Evolutionary conservation across 169 alveolate species (phyloP), one percentile per base, ranked within the genome.

Genomic region (Sarcocystis neurona): DNA sequence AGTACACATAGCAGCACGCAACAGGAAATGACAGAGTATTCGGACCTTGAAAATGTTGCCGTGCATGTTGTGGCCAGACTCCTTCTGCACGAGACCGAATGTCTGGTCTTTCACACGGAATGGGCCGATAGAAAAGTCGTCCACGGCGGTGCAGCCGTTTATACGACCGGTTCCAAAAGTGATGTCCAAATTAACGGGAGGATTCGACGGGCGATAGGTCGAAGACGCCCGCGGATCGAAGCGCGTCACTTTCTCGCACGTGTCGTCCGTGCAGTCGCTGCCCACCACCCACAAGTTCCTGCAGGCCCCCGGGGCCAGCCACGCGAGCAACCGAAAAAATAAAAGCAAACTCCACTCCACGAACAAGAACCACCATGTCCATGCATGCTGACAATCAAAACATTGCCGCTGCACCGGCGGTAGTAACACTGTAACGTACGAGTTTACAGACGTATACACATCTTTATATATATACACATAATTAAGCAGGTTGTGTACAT

Each of bases 91-190:
- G 8, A 96, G 91, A 2, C 97, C 98, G 86, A 96, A 90, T 2
- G 95, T 85, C 50, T 96, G 98, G 37, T 91, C 79, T 32, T 94
- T 94, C 48, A 95, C 93, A 46, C 84, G 58, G 53, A 94, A 94
- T 23, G 94, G 92, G 66, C 96, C 97, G 30, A 96, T 84, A 30
- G 84, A 91, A 68, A 96, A 92, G 12, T 94, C 90, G 58, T 96
- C 98, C 32, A 74, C 80, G 0, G 95, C 96, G n/a, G 96, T 91
- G 58, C 90, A 88, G 20, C 98, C 98, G 12, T 94, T 93, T 30
- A 96, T 95, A 27, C 95, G 93, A 46, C 98, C 98, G 1, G 98
- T 95, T 46, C 98, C 98, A 85, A 96, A 96, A 77, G 91, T 93
- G 27, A 96, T 95, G 46, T 95, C 96, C 15, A 96, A 91, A 56